These are phyloP conservation scores for Debaryomyces coudertii DNA, from an alignment of 1,139 yeast species.

Conservation along the genomic window DNA sequence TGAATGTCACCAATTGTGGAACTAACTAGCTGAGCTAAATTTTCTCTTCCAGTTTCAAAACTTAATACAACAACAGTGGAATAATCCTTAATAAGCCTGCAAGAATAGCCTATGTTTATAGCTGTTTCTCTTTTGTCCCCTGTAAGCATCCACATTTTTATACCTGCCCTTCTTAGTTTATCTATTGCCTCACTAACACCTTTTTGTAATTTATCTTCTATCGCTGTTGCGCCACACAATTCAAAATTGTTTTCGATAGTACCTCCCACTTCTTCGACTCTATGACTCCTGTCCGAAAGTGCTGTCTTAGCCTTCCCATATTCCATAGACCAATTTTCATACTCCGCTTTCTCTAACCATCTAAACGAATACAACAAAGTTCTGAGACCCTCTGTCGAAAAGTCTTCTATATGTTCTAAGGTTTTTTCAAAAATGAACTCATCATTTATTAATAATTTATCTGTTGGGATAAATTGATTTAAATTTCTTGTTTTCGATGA, in stretches of 20 bases:
- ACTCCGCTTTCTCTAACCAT: conserved; percentile 65
- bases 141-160: conserved; percentile 96
- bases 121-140: conserved; percentile 99
- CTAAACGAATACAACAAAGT: conserved; percentile 82
- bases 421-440: conserved; percentile 82
- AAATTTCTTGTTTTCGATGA: neutral
- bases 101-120: conserved; percentile 92
- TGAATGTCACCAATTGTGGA: conserved; percentile 63
- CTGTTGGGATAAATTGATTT: conserved; percentile 53
- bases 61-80: conserved; percentile 83
- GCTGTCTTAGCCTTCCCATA: conserved; percentile 81
- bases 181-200: conserved; percentile 97
- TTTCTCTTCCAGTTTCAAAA: conserved; percentile 55
- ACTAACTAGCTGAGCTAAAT: conserved; percentile 56
- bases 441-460: conserved; percentile 68
- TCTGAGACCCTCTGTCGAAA: conserved; percentile 91
- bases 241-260: conserved; percentile 67
- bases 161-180: conserved; percentile 88
- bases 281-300: conserved; percentile 61
- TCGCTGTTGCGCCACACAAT: conserved; percentile 91
- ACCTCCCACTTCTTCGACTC: conserved; percentile 75
- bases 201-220: conserved; percentile 93
- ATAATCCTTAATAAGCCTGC: conserved; percentile 89
- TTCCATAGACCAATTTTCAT: conserved; percentile 63
- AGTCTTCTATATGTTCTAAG: conserved; percentile 86